phyloP scores from a whole-genome alignment of 345 rosid genomes.

The Arabidopsis arenosa region DNA sequence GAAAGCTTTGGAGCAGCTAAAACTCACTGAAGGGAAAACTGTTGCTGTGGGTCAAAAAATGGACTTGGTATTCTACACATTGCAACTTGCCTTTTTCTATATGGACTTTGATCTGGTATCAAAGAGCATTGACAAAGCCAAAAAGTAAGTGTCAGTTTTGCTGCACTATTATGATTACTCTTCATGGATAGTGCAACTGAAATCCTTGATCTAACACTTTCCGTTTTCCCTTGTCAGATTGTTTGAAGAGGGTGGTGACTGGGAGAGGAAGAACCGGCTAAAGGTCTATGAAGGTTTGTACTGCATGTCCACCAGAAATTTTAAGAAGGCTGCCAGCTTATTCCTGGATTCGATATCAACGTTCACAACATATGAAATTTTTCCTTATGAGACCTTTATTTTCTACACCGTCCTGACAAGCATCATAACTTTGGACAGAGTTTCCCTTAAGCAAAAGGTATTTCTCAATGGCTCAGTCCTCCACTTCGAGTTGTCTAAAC shows the following conservation, averaged over 20 bases:
- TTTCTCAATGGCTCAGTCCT: constrained; percentile 12
- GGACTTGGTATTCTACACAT: constrained; percentile 89
- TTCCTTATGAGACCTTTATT: constrained; percentile 93
- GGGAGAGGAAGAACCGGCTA: constrained; percentile 98
- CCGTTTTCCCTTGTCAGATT: constrained; percentile 55
- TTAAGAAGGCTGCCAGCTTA: constrained; percentile 85
- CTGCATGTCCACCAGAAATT: constrained; percentile 89
- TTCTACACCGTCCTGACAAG: constrained; percentile 96
- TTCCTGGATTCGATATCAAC: constrained; percentile 98
- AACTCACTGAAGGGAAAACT: constrained; percentile 92
- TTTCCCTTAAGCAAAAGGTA: constrained; percentile 97
- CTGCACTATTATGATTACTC: not conserved
- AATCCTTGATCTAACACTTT: constrained; percentile 14
- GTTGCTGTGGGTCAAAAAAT: constrained; percentile 99
- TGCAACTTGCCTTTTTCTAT: constrained; percentile 90
- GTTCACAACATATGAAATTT: constrained; percentile 95
- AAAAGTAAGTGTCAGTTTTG: constrained; percentile 59
- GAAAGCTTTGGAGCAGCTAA: constrained; percentile 93
- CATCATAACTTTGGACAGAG: constrained; percentile 94
- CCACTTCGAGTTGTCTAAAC: not conserved
- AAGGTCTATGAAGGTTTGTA: constrained; percentile 97
- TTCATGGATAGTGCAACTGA: constrained; percentile 5
- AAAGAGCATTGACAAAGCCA: constrained; percentile 96
- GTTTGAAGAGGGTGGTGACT: constrained; percentile 99
- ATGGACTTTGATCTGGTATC: constrained; percentile 96